Conservation (phyloP, 495 filamentous ascomycete species). For the Xylaria palmicola region DNA sequence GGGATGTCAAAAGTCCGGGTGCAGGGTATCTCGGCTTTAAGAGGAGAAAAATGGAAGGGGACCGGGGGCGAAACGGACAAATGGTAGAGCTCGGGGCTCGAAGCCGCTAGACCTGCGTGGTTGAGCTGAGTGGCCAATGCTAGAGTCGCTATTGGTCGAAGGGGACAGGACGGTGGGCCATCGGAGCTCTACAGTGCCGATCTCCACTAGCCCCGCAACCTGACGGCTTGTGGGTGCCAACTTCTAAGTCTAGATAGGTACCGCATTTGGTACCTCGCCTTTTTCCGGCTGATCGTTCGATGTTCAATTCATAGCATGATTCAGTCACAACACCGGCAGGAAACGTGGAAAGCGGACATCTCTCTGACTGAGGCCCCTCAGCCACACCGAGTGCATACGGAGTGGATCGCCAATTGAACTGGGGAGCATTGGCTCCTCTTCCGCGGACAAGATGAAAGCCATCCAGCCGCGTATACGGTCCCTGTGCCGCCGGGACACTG, state of each 20-base stretch:
- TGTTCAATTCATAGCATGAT: not conserved
- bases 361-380: too few species aligned
- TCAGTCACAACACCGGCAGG: not conserved
- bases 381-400: too few species aligned
- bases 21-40: constrained; percentile 22
- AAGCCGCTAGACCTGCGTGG: constrained; percentile 5
- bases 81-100: constrained; percentile 6
- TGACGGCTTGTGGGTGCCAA: not conserved
- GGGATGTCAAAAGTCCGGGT: not conserved
- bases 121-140: constrained; percentile 1
- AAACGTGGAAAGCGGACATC: too few species aligned
- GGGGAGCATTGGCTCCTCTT: constrained; percentile 4
- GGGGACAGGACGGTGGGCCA: not conserved
- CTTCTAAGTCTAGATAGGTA: not conserved
- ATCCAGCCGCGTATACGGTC: constrained; percentile 1
- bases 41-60: not conserved
- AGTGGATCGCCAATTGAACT: not conserved
- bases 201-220: not conserved
- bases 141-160: not conserved
- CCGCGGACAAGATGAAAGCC: constrained; percentile 5
- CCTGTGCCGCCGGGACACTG: constrained; percentile 3
- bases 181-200: not conserved
- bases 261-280: not conserved
- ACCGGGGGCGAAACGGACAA: not conserved
- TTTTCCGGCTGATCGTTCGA: not conserved